Base-by-base conservation (phyloP, 495 filamentous ascomycete species). In the Xylaria sp. region DNA sequence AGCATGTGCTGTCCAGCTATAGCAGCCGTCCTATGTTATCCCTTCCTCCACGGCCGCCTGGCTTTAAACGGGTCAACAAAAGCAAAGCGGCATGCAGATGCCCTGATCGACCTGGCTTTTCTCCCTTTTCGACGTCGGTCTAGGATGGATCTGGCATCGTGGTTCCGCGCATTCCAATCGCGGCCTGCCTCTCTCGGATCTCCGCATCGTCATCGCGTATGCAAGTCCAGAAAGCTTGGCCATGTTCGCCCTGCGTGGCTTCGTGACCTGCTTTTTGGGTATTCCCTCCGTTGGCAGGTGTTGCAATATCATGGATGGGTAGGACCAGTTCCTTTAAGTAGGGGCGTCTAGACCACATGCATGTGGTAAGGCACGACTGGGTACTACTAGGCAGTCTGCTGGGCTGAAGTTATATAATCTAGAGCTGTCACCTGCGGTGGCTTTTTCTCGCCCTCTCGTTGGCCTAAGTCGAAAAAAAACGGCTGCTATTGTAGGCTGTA, bases 101-200 rank as follows among this genome's bases (percentile, higher is more conserved):
- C 64, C 21, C 29, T 40, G 64, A 67, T 67, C 64, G 64, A 41
- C 64, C 35, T 24, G 19, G 59, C 11, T 40, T 66, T 67, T 55
- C 3, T 17, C 64, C 64, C 3, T 53, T 21, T 37, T 59, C 7
- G 31, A 53, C 14, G 9, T 15, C 15, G 53, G 37, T 26, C 66
- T 68, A 69, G 61, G 26, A 59, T 66, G 69, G n/a, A 57, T 59
- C 41, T 58, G 66, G 55, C 24, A 68, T 58, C 50, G 52, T 55
- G 43, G 37, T 21, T 37, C 37, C 40, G 61, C 40, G 24, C 61
- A 48, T 64, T 66, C 69, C 41, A 66, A 65, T 35, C 35, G 35
- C 50, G 21, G 68, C 48, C 61, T 71, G 50, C 69, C 46, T 63
- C 33, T 70, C 31, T 37, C 21, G 33, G 68, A 52, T 37, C 19